Percentiles rank a stretch among this genome's conserved stretches.
Evolutionary conservation across 2,329 filamentous ascomycete genomes (phyloP).

Genomic region (Verticillium klebahnii): DNA sequence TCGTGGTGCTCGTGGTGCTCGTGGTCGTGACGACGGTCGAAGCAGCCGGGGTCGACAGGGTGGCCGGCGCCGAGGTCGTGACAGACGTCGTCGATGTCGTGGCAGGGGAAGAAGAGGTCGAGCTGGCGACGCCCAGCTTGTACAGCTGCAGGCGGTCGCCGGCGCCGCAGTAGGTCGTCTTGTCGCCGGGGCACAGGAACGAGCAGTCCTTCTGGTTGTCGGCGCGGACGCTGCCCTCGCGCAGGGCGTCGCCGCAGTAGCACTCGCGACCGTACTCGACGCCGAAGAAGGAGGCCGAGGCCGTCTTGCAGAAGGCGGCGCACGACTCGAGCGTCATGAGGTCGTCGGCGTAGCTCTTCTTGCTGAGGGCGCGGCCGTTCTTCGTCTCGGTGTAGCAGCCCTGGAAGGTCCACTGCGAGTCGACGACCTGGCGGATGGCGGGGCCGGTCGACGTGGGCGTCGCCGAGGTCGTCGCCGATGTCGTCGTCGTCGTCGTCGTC

Average conservation of each 20-base stretch:
- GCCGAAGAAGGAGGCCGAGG: constrained; percentile 5
- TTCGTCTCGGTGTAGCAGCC: constrained; percentile 30
- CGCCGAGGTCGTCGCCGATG: not conserved
- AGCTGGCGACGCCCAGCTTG: not conserved
- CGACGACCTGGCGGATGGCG: constrained; percentile 15
- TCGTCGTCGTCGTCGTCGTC: not conserved
- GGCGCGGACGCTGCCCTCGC: constrained; percentile 7
- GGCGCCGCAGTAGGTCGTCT: constrained; percentile 17
- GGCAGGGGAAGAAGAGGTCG: not conserved
- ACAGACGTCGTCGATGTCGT: not conserved
- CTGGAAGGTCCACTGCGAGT: constrained; percentile 20
- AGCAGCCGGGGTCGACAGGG: not conserved
- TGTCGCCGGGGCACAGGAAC: constrained; percentile 19
- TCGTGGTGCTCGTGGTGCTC: constrained; percentile 1
- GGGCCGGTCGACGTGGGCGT: constrained; percentile 17
- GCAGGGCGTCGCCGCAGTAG: constrained; percentile 14
- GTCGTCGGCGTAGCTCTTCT: constrained; percentile 28
- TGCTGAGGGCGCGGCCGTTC: constrained; percentile 20
- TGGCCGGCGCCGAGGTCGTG: not conserved
- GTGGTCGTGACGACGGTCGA: constrained; percentile 6
- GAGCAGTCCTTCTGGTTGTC: constrained; percentile 17
- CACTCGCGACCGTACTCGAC: constrained; percentile 15
- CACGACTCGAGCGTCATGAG: constrained; percentile 40
- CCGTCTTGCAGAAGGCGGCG: constrained; percentile 39
- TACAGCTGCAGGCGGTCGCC: constrained; percentile 13